Conservation (phyloP, 768 basidiomycete genomes). For the Hortiboletus campestris region DNA sequence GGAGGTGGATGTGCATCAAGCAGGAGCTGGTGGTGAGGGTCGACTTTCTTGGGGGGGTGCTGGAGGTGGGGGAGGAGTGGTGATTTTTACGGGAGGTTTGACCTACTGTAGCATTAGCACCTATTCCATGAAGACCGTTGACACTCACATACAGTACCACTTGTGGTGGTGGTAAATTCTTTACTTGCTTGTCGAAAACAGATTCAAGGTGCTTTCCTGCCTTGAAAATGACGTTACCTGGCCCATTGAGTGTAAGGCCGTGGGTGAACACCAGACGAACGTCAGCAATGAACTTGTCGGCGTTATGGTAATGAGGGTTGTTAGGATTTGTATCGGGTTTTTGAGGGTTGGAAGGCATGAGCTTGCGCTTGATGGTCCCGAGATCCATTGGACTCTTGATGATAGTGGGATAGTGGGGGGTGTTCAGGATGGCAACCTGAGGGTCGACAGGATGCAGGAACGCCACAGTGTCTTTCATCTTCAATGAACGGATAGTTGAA, state of each 20-base stretch:
- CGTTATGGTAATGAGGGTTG: slow-evolving; percentile 74
- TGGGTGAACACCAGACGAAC: slow-evolving; percentile 88
- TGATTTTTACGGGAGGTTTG: slow-evolving; percentile 46
- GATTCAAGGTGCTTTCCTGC: slow-evolving; percentile 82
- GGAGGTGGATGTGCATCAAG: slow-evolving; percentile 75
- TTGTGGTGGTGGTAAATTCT: slow-evolving; percentile 72
- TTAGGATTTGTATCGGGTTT: slow-evolving; percentile 69
- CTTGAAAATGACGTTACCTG: slow-evolving; percentile 73
- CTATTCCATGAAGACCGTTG: slow-evolving; percentile 12
- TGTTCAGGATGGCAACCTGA: slow-evolving; percentile 70
- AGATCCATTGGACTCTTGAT: slow-evolving; percentile 95
- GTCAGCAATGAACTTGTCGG: slow-evolving; percentile 82
- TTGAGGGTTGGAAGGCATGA: slow-evolving; percentile 70
- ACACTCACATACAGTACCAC: slow-evolving; percentile 64
- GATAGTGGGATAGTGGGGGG: slow-evolving; percentile 86
- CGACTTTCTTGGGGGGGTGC: slow-evolving; percentile 28
- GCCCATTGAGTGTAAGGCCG: slow-evolving; percentile 89
- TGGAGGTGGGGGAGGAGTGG: slow-evolving; percentile 41
- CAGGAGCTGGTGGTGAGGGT: slow-evolving; percentile 39
- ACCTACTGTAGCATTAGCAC: slow-evolving; percentile 27
- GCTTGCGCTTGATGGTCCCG: slow-evolving; percentile 86
- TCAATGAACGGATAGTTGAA: slow-evolving; percentile 75
- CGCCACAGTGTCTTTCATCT: slow-evolving; percentile 75
- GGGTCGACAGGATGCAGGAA: slow-evolving; percentile 90
- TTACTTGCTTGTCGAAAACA: slow-evolving; percentile 84